Evolutionary conservation across 2,329 filamentous ascomycete species (phyloP).

Genomic region (Cordyceps fumosorosea): DNA sequence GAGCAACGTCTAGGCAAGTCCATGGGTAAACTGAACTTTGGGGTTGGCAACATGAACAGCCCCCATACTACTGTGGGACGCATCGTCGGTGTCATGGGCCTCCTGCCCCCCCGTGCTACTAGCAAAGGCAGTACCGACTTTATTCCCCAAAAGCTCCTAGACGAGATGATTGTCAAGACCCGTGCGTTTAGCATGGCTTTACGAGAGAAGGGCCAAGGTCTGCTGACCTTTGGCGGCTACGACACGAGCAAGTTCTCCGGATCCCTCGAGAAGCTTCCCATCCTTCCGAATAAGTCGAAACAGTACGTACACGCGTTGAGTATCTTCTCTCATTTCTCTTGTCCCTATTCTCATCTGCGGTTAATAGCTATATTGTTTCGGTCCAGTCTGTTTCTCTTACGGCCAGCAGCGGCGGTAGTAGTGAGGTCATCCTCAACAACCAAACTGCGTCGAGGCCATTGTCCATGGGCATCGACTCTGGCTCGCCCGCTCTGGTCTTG

Average conservation of each 20-base stretch:
- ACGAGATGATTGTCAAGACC: neutral
- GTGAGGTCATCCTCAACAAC: neutral
- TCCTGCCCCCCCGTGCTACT: neutral
- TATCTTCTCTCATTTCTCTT: neutral
- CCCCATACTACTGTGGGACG: neutral
- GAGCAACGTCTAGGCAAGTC: neutral
- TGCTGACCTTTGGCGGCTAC: neutral
- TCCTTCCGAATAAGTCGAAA: neutral
- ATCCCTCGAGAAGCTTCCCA: neutral
- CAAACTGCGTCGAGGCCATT: neutral
- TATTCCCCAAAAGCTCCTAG: neutral
- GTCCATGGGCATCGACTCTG: neutral
- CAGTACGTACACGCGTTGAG: neutral
- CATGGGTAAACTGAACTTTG: neutral
- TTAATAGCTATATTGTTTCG: neutral
- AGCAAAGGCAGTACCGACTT: neutral
- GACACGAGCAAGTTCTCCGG: neutral
- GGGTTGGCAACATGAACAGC: neutral
- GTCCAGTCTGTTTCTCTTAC: neutral
- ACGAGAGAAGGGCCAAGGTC: neutral
- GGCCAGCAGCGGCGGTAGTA: neutral
- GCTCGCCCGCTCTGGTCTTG: neutral
- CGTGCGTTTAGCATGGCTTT: neutral
- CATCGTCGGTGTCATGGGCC: neutral
- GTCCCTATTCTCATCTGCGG: neutral